Percentiles rank a stretch among this genome's conserved stretches.
phyloP scores from a whole-genome alignment of 495 filamentous ascomycete species.

The Venustampulla echinocandica region DNA sequence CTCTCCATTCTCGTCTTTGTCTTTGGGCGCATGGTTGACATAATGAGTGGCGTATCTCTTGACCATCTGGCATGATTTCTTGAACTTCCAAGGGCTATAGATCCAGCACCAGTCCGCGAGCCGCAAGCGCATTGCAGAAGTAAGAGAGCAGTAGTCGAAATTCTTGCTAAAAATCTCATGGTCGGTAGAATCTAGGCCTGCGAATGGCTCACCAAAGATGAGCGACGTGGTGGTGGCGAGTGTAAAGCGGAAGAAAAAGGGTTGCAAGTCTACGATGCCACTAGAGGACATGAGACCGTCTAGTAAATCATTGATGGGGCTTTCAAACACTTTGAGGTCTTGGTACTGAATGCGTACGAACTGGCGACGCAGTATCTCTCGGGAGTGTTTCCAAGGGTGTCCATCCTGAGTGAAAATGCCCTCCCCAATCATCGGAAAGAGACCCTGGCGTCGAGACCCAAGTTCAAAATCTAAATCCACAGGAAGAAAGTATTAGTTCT shows the following conservation, averaged over 20 bases:
- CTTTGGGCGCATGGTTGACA: conserved; percentile 1
- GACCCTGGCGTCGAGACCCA: conserved; percentile 28
- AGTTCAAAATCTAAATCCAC: conserved; percentile 6
- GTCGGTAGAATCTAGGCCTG: background rate
- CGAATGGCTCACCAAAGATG: conserved; percentile 49
- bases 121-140: background rate
- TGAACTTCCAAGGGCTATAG: too few relatives aligned
- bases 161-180: background rate
- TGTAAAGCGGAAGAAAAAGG: conserved; percentile 52
- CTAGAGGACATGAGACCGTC: conserved; percentile 31
- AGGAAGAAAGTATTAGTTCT: background rate
- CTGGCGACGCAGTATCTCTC: conserved; percentile 32
- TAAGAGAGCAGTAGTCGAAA: background rate
- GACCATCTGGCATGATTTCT: too few relatives aligned
- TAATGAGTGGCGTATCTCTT: too few relatives aligned
- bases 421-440: conserved; percentile 43
- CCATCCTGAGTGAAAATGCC: conserved; percentile 62
- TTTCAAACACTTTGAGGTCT: conserved; percentile 44
- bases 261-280: conserved; percentile 50
- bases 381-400: conserved; percentile 43
- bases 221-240: conserved; percentile 63
- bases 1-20: conserved; percentile 5
- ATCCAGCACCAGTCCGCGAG: conserved; percentile 17
- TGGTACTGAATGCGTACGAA: conserved; percentile 38
- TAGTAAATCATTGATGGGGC: conserved; percentile 46